A percentile compares a stretch with the other conserved stretches of the same genome.
Conservation (phyloP, 805 yeast species). For the Yarrowia divulgata region DNA sequence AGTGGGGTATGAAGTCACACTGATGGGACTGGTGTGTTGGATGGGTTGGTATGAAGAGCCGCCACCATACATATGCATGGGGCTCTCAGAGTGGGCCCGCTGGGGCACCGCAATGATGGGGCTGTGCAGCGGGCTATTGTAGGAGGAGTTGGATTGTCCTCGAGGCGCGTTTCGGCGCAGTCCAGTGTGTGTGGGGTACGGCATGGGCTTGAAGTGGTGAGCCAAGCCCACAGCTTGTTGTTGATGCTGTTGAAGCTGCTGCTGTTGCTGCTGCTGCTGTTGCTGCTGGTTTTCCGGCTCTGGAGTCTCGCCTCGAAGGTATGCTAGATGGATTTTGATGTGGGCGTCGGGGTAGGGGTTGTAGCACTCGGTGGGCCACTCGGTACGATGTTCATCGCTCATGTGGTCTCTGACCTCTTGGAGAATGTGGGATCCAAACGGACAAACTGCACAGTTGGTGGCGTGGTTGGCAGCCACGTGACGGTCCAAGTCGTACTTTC, state of each 20-base stretch:
- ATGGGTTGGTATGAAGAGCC: slow-evolving; percentile 10
- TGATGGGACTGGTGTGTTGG: slow-evolving; percentile 18
- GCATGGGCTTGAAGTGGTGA: neutral
- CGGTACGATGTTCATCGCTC: slow-evolving; percentile 18
- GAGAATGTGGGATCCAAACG: slow-evolving; percentile 2
- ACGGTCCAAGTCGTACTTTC: slow-evolving; percentile 53
- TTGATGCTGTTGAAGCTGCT: neutral
- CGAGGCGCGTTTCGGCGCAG: slow-evolving; percentile 27
- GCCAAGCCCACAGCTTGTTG: neutral
- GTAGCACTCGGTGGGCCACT: slow-evolving; percentile 31
- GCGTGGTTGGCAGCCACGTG: slow-evolving; percentile 47
- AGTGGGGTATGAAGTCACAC: slow-evolving; percentile 19
- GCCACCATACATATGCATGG: slow-evolving; percentile 17
- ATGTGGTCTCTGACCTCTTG: slow-evolving; percentile 27
- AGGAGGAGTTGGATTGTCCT: slow-evolving; percentile 22
- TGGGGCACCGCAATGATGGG: slow-evolving; percentile 15
- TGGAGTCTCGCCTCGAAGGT: slow-evolving; percentile 26
- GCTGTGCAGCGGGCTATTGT: slow-evolving; percentile 18
- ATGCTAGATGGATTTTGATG: slow-evolving; percentile 19
- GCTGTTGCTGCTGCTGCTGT: neutral
- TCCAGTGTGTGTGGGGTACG: neutral
- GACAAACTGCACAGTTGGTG: slow-evolving; percentile 15
- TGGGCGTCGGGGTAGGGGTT: neutral
- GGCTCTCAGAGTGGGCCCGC: slow-evolving; percentile 27
- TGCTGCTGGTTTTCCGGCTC: neutral